A percentile compares a stretch with the other conserved stretches of the same genome.
Conservation (phyloP, 208 protist species). For the Wallacemonas collosoma region DNA sequence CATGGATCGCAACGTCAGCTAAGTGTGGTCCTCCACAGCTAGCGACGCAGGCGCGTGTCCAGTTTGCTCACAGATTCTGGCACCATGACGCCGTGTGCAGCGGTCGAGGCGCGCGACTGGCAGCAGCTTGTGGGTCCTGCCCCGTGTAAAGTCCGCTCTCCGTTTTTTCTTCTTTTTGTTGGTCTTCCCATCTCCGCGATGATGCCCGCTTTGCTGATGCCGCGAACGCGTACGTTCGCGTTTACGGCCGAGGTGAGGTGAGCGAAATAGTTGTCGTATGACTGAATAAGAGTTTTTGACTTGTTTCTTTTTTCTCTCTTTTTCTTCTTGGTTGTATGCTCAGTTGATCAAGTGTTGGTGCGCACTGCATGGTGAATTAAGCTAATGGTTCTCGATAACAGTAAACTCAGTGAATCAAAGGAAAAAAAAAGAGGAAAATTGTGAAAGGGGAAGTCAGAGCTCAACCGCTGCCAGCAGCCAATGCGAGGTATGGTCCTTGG, state of each 20-base stretch:
- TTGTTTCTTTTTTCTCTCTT: constrained; percentile 6
- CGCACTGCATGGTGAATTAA: constrained; percentile 5
- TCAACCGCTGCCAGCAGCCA: too few relatives aligned
- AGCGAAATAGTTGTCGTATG: background rate
- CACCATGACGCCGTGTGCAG: too few relatives aligned
- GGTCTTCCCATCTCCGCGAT: constrained; percentile 2
- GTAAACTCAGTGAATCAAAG: constrained; percentile 9
- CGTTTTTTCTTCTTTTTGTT: constrained; percentile 14
- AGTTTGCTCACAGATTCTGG: too few relatives aligned
- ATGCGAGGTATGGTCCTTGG: too few relatives aligned
- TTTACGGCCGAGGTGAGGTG: too few relatives aligned
- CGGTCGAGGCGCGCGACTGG: too few relatives aligned
- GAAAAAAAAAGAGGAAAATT: background rate
- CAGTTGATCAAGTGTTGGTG: background rate
- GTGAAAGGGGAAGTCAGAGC: too few relatives aligned
- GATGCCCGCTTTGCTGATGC: background rate
- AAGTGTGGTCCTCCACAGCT: background rate
- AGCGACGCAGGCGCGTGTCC: too few relatives aligned
- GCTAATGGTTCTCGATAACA: constrained; percentile 11
- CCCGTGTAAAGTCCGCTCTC: background rate
- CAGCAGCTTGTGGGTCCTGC: too few relatives aligned
- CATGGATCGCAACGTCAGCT: constrained; percentile 14
- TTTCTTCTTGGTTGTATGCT: background rate
- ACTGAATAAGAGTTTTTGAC: constrained; percentile 7
- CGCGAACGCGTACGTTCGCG: background rate